Conservation (phyloP, 2,329 filamentous ascomycete genomes). For the Neonectria magnoliae region DNA sequence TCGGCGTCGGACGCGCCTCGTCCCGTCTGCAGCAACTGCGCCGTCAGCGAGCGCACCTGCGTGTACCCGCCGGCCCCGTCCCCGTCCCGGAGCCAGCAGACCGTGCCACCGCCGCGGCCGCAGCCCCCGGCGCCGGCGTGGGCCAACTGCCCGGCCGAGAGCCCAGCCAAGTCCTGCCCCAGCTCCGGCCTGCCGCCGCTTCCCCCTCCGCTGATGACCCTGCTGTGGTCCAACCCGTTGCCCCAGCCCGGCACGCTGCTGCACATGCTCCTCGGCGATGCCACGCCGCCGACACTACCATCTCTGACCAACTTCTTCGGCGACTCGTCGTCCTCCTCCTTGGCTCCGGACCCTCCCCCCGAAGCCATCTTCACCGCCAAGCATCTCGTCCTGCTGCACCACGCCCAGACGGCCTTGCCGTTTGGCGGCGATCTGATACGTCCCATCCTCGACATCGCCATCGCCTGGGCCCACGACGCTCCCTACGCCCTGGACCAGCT, state of each 20-base stretch:
- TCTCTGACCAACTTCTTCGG: conserved; percentile 22
- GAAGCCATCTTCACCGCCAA: conserved; percentile 47
- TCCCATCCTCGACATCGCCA: conserved; percentile 44
- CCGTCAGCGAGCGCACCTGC: conserved; percentile 48
- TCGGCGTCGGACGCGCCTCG: conserved; percentile 17
- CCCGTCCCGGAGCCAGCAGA: background rate
- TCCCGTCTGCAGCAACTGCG: conserved; percentile 53
- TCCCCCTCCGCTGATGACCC: conserved; percentile 3
- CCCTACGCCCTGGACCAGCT: conserved; percentile 59
- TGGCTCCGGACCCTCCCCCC: background rate
- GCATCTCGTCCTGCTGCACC: conserved; percentile 52
- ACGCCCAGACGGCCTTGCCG: conserved; percentile 43
- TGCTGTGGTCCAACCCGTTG: background rate
- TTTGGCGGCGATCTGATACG: conserved; percentile 32
- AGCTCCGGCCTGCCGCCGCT: conserved; percentile 14
- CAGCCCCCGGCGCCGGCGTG: background rate
- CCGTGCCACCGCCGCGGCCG: background rate
- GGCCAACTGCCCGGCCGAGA: conserved; percentile 24
- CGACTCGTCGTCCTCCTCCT: conserved; percentile 1
- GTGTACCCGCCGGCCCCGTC: conserved; percentile 41
- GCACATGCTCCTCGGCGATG: background rate
- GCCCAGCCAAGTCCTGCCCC: no score
- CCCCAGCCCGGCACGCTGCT: background rate
- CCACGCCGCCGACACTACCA: conserved; percentile 18
- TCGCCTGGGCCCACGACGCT: conserved; percentile 44